Conservation (phyloP, 2,329 filamentous ascomycete species). For the Diaporthe sp. region DNA sequence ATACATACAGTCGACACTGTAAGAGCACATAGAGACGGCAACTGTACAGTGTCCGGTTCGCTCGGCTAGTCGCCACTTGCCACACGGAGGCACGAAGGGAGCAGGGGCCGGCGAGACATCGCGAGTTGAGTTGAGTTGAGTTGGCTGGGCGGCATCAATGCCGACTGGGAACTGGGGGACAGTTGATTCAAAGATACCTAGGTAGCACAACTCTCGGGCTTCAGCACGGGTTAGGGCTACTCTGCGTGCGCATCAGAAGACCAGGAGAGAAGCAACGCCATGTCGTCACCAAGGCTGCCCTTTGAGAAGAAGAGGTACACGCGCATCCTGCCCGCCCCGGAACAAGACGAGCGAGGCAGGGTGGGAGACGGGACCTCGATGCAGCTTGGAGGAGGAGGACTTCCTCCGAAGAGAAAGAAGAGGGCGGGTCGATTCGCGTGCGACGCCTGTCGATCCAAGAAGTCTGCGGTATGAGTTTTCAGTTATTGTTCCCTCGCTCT, state of each 20-base stretch:
- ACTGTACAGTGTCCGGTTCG: too few relatives aligned
- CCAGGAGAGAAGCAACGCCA: not conserved
- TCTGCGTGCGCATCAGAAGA: not conserved
- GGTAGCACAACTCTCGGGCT: not conserved
- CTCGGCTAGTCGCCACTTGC: too few relatives aligned
- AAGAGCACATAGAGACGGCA: too few relatives aligned
- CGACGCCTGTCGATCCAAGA: too few relatives aligned
- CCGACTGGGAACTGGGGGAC: not conserved
- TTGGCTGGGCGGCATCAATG: not conserved
- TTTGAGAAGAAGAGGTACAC: conserved; percentile 1
- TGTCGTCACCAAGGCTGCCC: not conserved
- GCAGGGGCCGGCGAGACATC: not conserved
- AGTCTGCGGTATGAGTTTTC: conserved; percentile 23
- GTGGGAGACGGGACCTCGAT: not conserved
- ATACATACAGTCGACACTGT: too few relatives aligned
- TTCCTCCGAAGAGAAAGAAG: conserved; percentile 5
- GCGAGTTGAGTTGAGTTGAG: not conserved
- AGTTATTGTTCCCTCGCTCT: not conserved
- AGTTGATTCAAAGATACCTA: not conserved
- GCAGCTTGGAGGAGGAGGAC: not conserved
- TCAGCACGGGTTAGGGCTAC: not conserved
- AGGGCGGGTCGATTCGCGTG: too few relatives aligned
- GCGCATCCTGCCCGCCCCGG: conserved; percentile 26
- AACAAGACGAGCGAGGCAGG: not conserved
- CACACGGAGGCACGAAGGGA: too few relatives aligned